Conservation (phyloP, 1,284 basidiomycete species). For the Lignosus rhinocerotis region DNA sequence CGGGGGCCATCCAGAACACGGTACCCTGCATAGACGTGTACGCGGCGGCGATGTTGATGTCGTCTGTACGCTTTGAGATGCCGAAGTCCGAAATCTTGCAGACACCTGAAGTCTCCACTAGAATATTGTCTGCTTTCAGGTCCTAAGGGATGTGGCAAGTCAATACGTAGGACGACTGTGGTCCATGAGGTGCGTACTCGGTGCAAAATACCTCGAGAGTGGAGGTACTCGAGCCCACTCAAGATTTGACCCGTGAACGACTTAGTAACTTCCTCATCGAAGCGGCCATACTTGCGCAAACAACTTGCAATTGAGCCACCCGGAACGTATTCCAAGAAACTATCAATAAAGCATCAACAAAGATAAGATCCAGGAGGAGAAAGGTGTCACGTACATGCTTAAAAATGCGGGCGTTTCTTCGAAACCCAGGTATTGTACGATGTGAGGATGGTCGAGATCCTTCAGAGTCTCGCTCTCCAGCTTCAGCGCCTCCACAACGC, state of each 20-base stretch:
- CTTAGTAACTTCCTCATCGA: constrained; percentile 90
- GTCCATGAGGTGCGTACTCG: constrained; percentile 49
- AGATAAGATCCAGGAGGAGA: not conserved
- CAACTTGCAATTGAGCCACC: constrained; percentile 96
- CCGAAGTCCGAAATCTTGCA: constrained; percentile 99
- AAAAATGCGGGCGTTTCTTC: constrained; percentile 90
- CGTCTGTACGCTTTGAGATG: constrained; percentile 88
- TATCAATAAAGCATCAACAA: constrained; percentile 32
- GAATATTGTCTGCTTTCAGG: constrained; percentile 97
- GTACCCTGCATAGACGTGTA: constrained; percentile 94
- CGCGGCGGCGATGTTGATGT: constrained; percentile 82
- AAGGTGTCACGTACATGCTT: constrained; percentile 75
- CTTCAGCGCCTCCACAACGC: constrained; percentile 89
- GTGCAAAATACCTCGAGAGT: constrained; percentile 90
- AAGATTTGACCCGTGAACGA: constrained; percentile 94
- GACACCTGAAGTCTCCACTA: constrained; percentile 89
- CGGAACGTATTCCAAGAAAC: constrained; percentile 97
- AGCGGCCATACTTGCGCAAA: constrained; percentile 89
- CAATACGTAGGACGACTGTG: not conserved
- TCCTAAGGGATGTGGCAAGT: constrained; percentile 53
- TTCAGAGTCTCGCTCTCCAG: constrained; percentile 95
- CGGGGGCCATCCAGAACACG: constrained; percentile 99
- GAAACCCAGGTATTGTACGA: constrained; percentile 97
- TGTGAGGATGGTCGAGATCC: constrained; percentile 95
- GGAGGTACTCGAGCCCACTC: constrained; percentile 90